Conservation (phyloP, 768 basidiomycete species). For the Agaricus blazei region DNA sequence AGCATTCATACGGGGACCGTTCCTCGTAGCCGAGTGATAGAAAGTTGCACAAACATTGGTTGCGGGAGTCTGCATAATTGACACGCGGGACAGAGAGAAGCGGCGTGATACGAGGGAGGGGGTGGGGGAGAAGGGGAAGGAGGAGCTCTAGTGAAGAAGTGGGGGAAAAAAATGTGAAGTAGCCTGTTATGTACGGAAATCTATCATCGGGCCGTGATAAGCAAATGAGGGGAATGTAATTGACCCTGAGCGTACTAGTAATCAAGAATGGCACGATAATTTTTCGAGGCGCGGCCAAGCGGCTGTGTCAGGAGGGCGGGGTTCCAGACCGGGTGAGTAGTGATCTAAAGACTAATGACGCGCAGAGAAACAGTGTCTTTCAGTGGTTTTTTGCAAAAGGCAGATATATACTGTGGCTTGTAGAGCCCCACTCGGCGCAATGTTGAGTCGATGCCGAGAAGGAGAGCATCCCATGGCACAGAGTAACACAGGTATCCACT, state of each 20-base stretch:
- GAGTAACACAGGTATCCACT: background rate
- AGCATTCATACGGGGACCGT: slow-evolving; percentile 12
- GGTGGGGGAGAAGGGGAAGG: slow-evolving; percentile 9
- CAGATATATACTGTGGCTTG: background rate
- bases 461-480: background rate
- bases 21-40: slow-evolving; percentile 12
- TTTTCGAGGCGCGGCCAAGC: background rate
- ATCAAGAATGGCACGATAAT: slow-evolving; percentile 1
- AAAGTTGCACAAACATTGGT: slow-evolving; percentile 12
- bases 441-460: no score
- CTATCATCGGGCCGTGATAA: background rate
- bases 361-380: background rate
- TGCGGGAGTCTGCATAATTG: slow-evolving; percentile 16
- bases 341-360: background rate
- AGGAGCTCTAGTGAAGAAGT: slow-evolving; percentile 2
- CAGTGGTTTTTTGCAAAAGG: background rate
- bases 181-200: slow-evolving; percentile 4
- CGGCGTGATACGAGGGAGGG: background rate
- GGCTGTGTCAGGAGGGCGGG: no score
- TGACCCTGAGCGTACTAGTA: background rate
- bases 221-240: background rate
- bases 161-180: background rate
- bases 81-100: background rate
- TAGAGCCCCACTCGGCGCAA: no score
- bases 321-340: background rate